Conservation (phyloP, 2,329 filamentous ascomycete genomes). For the Seiridium cupressi region DNA sequence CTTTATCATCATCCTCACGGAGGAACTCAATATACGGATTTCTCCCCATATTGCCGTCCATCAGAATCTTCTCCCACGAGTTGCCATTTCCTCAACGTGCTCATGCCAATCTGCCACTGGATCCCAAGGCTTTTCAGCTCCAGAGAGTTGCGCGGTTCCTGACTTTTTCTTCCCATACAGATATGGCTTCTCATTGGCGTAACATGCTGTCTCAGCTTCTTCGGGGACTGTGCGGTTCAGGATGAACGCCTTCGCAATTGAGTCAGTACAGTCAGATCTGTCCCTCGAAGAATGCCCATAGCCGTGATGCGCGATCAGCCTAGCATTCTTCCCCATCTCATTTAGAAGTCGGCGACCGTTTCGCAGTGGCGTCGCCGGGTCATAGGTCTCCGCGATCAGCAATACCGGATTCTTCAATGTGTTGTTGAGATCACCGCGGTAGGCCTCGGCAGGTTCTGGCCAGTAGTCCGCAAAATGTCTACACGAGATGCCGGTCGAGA, state of each 20-base stretch:
- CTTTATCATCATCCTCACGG: too few relatives aligned
- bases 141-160: too few relatives aligned
- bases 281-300: slow-evolving; percentile 48
- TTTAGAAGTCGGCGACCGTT: slow-evolving; percentile 41
- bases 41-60: too few relatives aligned
- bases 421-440: slow-evolving; percentile 42
- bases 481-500: slow-evolving; percentile 43
- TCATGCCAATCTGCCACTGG: background rate
- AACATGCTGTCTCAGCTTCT: slow-evolving; percentile 42
- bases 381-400: slow-evolving; percentile 47
- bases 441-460: slow-evolving; percentile 44
- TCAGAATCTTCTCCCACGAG: background rate
- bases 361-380: slow-evolving; percentile 47
- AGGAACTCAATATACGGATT: too few relatives aligned
- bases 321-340: slow-evolving; percentile 48
- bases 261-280: slow-evolving; percentile 42
- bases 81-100: background rate
- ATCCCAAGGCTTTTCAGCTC: background rate
- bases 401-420: slow-evolving; percentile 42
- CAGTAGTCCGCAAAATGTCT: slow-evolving; percentile 43
- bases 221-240: slow-evolving; percentile 37
- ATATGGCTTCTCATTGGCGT: slow-evolving; percentile 47
- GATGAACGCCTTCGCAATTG: slow-evolving; percentile 37
- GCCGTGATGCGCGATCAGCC: slow-evolving; percentile 46
- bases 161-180: slow-evolving; percentile 27